These are phyloP conservation scores for Gastrolobium villosum DNA, from an alignment of 306 rosid genomes.

Conservation along the genomic window DNA sequence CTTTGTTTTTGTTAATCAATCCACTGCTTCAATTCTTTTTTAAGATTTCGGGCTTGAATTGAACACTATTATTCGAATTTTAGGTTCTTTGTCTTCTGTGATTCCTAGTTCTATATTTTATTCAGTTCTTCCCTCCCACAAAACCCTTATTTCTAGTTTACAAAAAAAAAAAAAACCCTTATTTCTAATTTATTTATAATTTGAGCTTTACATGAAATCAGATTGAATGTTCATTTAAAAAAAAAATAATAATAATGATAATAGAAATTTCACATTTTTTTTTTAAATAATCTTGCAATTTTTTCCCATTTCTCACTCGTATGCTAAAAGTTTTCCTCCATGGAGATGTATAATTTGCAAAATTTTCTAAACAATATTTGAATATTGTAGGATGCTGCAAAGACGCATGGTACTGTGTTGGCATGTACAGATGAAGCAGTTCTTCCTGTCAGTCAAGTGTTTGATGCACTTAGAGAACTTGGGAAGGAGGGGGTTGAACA, in stretches of 20 bases:
- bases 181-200: background rate
- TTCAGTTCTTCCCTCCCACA: background rate
- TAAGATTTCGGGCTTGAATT: background rate
- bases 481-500: conserved; percentile 51
- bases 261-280: too few relatives aligned
- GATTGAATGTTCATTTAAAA: too few relatives aligned
- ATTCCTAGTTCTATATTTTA: background rate
- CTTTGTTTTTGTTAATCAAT: background rate
- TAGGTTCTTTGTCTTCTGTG: background rate
- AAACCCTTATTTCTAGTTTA: background rate
- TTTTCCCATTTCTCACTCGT: background rate
- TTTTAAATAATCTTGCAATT: too few relatives aligned
- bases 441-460: conserved; percentile 60
- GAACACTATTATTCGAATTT: background rate
- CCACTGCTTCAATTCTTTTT: background rate
- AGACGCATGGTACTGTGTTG: conserved; percentile 53
- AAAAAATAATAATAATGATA: too few relatives aligned
- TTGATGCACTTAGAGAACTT: conserved; percentile 57
- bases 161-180: too few relatives aligned
- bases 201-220: background rate
- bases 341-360: background rate
- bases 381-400: conserved; percentile 58
- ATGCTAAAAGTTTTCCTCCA: background rate
- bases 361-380: background rate
- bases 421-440: conserved; percentile 73